Evolutionary conservation across 106 monocot genomes (phyloP).

Genomic region (Acorus gramineus): DNA sequence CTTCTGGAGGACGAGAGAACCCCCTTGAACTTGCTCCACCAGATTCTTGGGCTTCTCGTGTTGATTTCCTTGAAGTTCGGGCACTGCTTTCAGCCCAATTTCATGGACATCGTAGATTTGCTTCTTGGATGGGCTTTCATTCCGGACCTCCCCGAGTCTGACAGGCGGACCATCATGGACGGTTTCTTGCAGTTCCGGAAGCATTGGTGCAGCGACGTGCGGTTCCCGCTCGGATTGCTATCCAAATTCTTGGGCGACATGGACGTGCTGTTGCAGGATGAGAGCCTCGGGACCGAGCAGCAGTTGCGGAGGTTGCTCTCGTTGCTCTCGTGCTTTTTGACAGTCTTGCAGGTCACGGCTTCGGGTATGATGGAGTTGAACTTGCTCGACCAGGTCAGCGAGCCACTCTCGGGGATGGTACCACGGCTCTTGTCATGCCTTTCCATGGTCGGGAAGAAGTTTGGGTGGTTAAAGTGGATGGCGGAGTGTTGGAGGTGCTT

Average conservation of each 20-base stretch:
- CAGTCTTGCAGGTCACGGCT: conserved; percentile 63
- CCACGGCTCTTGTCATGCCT: conserved; percentile 62
- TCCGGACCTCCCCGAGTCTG: conserved; percentile 67
- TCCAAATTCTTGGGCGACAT: conserved; percentile 88
- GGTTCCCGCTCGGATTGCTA: conserved; percentile 66
- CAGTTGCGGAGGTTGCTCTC: conserved; percentile 49
- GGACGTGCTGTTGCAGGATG: conserved; percentile 73
- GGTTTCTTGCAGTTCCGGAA: conserved; percentile 71
- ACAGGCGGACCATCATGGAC: conserved; percentile 46
- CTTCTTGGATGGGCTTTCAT: conserved; percentile 95
- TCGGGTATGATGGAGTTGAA: conserved; percentile 48
- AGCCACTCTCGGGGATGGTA: conserved; percentile 46
- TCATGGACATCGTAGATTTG: conserved; percentile 76
- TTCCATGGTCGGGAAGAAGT: conserved; percentile 34
- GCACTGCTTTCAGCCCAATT: conserved; percentile 72
- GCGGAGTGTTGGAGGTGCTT: conserved; percentile 62
- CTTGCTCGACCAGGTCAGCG: conserved; percentile 33
- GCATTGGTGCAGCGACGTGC: conserved; percentile 75
- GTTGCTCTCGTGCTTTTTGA: conserved; percentile 79
- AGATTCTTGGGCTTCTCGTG: conserved; percentile 46
- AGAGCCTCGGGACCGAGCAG: conserved; percentile 16
- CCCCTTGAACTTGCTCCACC: conserved; percentile 48
- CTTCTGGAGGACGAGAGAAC: conserved; percentile 96
- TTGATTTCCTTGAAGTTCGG: conserved; percentile 60
- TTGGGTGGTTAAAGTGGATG: conserved; percentile 56